Percentiles rank a stretch among this genome's conserved stretches.
phyloP scores from a whole-genome alignment of 331 rosid species.

The Rosa hybrid region DNA sequence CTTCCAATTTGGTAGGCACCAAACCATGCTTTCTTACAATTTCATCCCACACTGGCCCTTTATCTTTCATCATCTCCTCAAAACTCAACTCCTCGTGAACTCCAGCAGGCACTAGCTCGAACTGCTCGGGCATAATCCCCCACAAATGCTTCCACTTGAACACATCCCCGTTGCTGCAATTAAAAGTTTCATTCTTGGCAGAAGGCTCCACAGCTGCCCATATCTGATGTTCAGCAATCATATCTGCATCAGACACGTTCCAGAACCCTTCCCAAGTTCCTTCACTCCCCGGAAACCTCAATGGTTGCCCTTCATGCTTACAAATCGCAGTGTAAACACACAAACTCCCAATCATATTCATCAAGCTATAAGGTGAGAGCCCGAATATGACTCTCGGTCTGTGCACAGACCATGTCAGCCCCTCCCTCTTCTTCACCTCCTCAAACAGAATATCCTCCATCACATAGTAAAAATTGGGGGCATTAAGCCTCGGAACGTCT shows the following conservation, averaged over 20 bases:
- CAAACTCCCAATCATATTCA: constrained; percentile 5
- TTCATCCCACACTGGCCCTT: constrained; percentile 31
- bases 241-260: constrained; percentile 20
- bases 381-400: constrained; percentile 20
- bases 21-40: constrained; percentile 22
- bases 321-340: constrained; percentile 26
- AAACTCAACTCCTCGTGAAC: background rate
- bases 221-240: constrained; percentile 30
- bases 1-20: constrained; percentile 21
- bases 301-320: constrained; percentile 19
- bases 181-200: constrained; percentile 33
- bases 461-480: constrained; percentile 16
- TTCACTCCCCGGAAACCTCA: constrained; percentile 19
- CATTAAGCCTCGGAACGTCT: constrained; percentile 16
- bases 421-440: constrained; percentile 28
- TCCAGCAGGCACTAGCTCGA: background rate
- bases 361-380: constrained; percentile 16
- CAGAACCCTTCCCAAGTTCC: constrained; percentile 15
- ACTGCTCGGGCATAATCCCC: no score
- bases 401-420: constrained; percentile 35
- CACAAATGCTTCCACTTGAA: constrained; percentile 32
- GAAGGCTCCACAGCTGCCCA: constrained; percentile 27
- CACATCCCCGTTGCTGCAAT: constrained; percentile 30
- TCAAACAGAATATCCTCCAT: constrained; percentile 26
- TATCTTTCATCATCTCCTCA: constrained; percentile 23